These are phyloP conservation scores for Hemisphaericaspora nanyangensis DNA, from an alignment of 805 yeast genomes.

Conservation along the genomic window DNA sequence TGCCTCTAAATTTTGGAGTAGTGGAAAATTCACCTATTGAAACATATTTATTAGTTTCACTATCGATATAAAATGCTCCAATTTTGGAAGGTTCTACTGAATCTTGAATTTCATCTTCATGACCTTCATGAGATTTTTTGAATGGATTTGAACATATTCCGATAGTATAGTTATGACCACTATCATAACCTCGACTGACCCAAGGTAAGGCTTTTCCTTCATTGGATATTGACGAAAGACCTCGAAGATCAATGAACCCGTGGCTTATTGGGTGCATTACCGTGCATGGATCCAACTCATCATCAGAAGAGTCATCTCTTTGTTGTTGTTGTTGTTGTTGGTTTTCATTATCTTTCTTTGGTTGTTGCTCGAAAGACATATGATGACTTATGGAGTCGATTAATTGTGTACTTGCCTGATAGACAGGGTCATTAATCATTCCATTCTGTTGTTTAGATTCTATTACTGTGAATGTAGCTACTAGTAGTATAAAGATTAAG, in stretches of 20 bases:
- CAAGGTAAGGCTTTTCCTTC: constrained; percentile 50
- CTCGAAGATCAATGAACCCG: constrained; percentile 50
- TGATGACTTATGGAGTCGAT: constrained; percentile 12
- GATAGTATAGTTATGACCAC: constrained; percentile 61
- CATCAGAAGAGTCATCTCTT: constrained; percentile 4
- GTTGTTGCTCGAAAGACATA: constrained; percentile 5
- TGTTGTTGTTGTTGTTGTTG: neutral
- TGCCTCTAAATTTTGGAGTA: constrained; percentile 65
- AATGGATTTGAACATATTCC: constrained; percentile 47
- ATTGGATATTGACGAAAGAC: constrained; percentile 46
- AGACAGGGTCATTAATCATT: neutral
- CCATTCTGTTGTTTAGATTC: neutral
- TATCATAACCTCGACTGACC: constrained; percentile 68
- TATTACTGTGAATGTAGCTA: constrained; percentile 1
- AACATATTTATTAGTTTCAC: constrained; percentile 28
- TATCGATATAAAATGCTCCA: constrained; percentile 45
- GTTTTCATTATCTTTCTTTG: neutral
- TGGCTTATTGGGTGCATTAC: constrained; percentile 36
- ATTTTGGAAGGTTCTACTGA: constrained; percentile 33
- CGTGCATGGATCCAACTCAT: constrained; percentile 32
- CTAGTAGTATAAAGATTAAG: neutral
- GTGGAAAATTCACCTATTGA: constrained; percentile 56
- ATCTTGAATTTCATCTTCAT: constrained; percentile 34
- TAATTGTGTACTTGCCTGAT: constrained; percentile 3
- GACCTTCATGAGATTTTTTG: constrained; percentile 38